phyloP scores from a whole-genome alignment of 129 eudicot genomes.

The Flaveria linearis region DNA sequence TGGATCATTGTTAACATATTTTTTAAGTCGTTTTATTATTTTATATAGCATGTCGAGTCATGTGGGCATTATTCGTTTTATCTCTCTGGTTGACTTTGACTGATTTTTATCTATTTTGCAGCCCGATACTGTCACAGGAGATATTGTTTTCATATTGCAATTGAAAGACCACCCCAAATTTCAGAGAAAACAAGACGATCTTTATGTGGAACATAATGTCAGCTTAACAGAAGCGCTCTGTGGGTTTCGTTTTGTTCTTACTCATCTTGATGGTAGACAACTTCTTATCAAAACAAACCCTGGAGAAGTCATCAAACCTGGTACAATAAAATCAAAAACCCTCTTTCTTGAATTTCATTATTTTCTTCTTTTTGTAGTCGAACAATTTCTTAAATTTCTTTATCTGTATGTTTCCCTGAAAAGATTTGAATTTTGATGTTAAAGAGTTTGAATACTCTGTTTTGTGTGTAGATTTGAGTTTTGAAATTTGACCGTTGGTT shows the following conservation, averaged over 20 bases:
- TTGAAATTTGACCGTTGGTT: not conserved
- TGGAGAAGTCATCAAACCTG: conserved; percentile 80
- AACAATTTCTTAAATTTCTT: not conserved
- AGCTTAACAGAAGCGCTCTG: conserved; percentile 68
- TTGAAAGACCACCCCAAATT: conserved; percentile 65
- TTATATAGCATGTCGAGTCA: not conserved
- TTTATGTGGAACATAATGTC: conserved; percentile 59
- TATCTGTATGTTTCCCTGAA: not conserved
- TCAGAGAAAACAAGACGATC: conserved; percentile 67
- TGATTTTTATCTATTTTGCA: conserved; percentile 38
- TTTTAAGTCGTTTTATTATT: not conserved
- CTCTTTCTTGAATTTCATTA: not conserved
- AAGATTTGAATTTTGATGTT: conserved; percentile 1
- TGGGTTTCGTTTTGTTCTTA: conserved; percentile 62
- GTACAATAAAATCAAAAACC: conserved; percentile 27
- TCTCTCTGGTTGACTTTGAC: conserved; percentile 16
- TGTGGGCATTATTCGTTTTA: not conserved
- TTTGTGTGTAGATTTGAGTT: not conserved
- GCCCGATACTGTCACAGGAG: conserved; percentile 77
- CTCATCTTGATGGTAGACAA: conserved; percentile 77
- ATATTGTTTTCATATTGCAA: conserved; percentile 57
- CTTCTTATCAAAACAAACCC: conserved; percentile 69
- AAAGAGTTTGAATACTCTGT: not conserved
- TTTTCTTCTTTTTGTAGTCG: not conserved
- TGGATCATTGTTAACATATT: not conserved